Conservation (phyloP, 164 flowering plant species). For the Nymphaea colorata region DNA sequence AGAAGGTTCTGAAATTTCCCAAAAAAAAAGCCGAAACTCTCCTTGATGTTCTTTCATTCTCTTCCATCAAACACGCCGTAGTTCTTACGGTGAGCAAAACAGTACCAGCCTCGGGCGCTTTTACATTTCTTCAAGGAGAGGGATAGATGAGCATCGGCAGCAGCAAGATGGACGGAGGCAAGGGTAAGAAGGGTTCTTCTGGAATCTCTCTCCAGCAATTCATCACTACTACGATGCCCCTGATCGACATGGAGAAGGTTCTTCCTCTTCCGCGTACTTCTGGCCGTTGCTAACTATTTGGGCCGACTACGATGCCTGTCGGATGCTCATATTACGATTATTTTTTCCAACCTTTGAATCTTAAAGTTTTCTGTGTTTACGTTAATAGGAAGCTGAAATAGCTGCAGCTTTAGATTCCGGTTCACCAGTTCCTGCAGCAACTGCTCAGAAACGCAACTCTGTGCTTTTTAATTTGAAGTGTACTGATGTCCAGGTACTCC, state of each 20-base stretch:
- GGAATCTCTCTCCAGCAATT: conserved; percentile 62
- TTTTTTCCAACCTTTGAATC: background rate
- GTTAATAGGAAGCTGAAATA: conserved; percentile 82
- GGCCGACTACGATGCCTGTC: background rate
- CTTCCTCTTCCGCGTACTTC: conserved; percentile 7
- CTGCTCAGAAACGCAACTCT: conserved; percentile 76
- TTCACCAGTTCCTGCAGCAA: conserved; percentile 51
- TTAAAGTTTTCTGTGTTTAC: background rate
- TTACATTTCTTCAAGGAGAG: too few species aligned
- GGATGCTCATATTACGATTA: background rate
- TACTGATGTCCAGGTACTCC: conserved; percentile 71
- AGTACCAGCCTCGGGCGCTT: too few species aligned
- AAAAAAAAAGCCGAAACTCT: too few species aligned
- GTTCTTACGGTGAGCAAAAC: too few species aligned
- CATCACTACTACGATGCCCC: conserved; percentile 61
- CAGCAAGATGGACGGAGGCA: too few species aligned
- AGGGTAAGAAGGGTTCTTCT: conserved; percentile 21
- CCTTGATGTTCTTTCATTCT: too few species aligned
- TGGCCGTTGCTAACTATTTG: background rate
- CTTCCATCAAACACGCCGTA: too few species aligned
- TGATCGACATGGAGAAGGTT: conserved; percentile 85
- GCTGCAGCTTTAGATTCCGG: conserved; percentile 59
- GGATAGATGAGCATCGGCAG: too few species aligned
- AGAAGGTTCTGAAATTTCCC: too few species aligned
- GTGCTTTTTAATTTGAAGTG: conserved; percentile 87